Evolutionary conservation across 129 eudicot species (phyloP).

Genomic region (Flaveria bidentis): DNA sequence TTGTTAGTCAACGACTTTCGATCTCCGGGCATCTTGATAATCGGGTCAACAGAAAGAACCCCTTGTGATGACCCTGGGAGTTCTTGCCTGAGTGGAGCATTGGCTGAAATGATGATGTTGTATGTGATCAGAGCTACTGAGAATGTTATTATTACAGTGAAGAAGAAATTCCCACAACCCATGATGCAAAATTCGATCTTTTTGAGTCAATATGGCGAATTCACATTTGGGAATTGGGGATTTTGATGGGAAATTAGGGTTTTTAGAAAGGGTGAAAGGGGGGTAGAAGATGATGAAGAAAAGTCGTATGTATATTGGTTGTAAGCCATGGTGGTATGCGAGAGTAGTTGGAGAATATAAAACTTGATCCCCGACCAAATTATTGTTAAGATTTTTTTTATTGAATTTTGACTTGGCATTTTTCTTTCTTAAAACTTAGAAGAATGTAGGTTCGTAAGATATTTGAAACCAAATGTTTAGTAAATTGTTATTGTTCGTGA

Average conservation of each 20-base stretch:
- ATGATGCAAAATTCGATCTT: conserved; percentile 30
- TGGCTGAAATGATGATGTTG: conserved; percentile 81
- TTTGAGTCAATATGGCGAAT: neutral
- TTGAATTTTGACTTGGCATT: neutral
- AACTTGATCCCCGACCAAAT: conserved; percentile 31
- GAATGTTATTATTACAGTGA: conserved; percentile 52
- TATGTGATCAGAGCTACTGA: conserved; percentile 87
- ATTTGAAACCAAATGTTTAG: neutral
- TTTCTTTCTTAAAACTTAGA: neutral
- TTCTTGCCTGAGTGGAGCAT: conserved; percentile 72
- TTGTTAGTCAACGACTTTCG: conserved; percentile 32
- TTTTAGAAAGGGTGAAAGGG: neutral
- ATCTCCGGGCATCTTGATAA: conserved; percentile 65
- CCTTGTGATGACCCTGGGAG: conserved; percentile 58
- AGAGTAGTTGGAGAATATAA: conserved; percentile 48
- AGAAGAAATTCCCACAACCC: conserved; percentile 80
- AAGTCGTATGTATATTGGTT: conserved; percentile 34
- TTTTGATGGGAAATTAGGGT: neutral
- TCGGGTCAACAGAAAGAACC: conserved; percentile 55
- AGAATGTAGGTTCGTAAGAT: neutral
- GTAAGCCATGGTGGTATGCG: conserved; percentile 20
- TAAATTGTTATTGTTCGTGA: no score
- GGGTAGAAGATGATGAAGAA: conserved; percentile 11
- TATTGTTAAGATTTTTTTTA: conserved; percentile 1
- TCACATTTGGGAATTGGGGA: conserved; percentile 15